Percentiles rank a stretch among this genome's conserved stretches.
phyloP scores from a whole-genome alignment of 2,329 filamentous ascomycete genomes.

The Metarhizium robertsii region DNA sequence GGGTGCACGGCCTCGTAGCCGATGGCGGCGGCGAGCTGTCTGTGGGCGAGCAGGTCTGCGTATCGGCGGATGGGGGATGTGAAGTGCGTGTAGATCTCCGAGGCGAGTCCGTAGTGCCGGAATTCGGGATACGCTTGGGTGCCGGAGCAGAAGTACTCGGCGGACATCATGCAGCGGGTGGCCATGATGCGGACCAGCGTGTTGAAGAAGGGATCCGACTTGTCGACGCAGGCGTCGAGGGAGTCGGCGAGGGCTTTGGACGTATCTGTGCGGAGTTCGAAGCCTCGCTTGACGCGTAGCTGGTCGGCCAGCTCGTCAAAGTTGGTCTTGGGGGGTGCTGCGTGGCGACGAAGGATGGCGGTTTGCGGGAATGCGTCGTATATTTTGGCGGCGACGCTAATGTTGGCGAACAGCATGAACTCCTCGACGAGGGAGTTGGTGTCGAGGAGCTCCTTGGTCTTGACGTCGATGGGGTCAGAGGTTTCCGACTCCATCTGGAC shows the following conservation, averaged over 20 bases:
- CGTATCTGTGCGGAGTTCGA: slow-evolving; percentile 75
- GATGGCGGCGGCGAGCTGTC: slow-evolving; percentile 91
- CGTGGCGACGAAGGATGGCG: slow-evolving; percentile 86
- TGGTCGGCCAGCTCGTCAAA: slow-evolving; percentile 92
- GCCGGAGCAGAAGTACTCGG: slow-evolving; percentile 95
- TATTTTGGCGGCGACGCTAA: slow-evolving; percentile 83
- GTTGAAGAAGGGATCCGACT: slow-evolving; percentile 89
- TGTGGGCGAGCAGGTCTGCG: slow-evolving; percentile 89
- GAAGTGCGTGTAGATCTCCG: slow-evolving; percentile 97
- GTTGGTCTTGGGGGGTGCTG: slow-evolving; percentile 85
- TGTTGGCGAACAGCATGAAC: slow-evolving; percentile 98
- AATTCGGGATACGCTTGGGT: slow-evolving; percentile 91
- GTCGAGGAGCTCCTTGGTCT: slow-evolving; percentile 87
- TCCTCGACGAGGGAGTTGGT: slow-evolving; percentile 98
- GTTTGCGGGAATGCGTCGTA: slow-evolving; percentile 91
- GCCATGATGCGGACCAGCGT: slow-evolving; percentile 95
- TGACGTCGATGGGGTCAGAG: slow-evolving; percentile 89
- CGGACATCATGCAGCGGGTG: slow-evolving; percentile 97
- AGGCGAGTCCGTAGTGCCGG: slow-evolving; percentile 91
- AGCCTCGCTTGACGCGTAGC: slow-evolving; percentile 73
- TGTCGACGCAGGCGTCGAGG: slow-evolving; percentile 74
- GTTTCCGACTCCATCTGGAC: slow-evolving; percentile 94
- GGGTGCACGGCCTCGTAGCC: slow-evolving; percentile 83
- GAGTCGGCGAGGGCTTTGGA: slow-evolving; percentile 92
- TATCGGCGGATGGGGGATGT: slow-evolving; percentile 96